These are phyloP conservation scores for Termitomyces eurrhizus DNA, from an alignment of 768 basidiomycete genomes.

Conservation along the genomic window DNA sequence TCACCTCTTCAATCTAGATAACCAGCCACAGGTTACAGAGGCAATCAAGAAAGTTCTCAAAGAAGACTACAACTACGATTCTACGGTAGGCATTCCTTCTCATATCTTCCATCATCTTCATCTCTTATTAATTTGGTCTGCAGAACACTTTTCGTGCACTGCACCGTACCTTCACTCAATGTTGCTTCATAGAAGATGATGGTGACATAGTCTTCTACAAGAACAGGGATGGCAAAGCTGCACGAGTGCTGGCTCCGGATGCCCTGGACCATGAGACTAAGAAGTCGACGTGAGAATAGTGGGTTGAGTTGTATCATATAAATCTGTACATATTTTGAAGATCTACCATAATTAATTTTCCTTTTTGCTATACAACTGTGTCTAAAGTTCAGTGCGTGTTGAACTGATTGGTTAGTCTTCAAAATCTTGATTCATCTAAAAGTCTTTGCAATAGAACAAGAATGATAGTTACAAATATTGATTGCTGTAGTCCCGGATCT, in stretches of 20 bases:
- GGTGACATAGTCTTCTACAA: slow-evolving; percentile 62
- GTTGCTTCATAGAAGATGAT: slow-evolving; percentile 61
- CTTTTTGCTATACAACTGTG: no score
- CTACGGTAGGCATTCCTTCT: slow-evolving; percentile 36
- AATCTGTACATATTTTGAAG: no score
- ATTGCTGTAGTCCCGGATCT: no score
- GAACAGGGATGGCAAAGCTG: slow-evolving; percentile 43
- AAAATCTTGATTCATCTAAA: no score
- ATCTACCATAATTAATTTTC: no score
- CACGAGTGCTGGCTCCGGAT: slow-evolving; percentile 26
- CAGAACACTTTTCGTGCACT: slow-evolving; percentile 59
- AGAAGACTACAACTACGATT: slow-evolving; percentile 59
- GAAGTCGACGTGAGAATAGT: background rate
- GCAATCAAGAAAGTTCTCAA: slow-evolving; percentile 48
- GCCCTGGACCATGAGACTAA: slow-evolving; percentile 11
- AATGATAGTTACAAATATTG: no score
- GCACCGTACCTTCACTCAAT: slow-evolving; percentile 56
- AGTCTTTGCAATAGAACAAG: no score
- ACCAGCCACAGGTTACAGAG: slow-evolving; percentile 54
- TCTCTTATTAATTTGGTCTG: no score
- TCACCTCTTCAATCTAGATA: slow-evolving; percentile 31
- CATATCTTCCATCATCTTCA: no score
- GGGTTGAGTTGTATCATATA: background rate
- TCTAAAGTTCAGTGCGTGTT: no score
- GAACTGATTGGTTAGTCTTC: no score